These are phyloP conservation scores for Tetracladium maxilliforme DNA, from an alignment of 2,329 filamentous ascomycete genomes.

Conservation along the genomic window DNA sequence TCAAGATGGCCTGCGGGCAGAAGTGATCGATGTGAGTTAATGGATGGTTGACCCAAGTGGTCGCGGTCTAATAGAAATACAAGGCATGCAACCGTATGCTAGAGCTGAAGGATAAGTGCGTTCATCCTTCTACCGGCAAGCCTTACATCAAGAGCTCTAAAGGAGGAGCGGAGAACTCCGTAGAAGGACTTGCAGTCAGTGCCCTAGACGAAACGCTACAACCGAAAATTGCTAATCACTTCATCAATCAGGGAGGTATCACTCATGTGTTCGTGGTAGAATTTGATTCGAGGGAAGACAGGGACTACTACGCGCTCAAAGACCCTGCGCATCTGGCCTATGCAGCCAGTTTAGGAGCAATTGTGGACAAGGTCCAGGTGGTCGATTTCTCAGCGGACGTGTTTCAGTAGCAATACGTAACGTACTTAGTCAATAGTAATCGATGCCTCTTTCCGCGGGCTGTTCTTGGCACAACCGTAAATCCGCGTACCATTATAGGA, in stretches of 20 bases:
- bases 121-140: conserved; percentile 40
- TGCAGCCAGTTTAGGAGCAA: conserved; percentile 27
- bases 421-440: too few species aligned
- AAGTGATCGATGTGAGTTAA: too few species aligned
- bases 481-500: too few species aligned
- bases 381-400: conserved; percentile 43
- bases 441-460: too few species aligned
- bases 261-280: conserved; percentile 57
- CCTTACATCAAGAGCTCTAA: conserved; percentile 42
- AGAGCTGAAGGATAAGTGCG: conserved; percentile 36
- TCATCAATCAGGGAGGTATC: conserved; percentile 40
- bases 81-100: too few species aligned
- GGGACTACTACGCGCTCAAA: conserved; percentile 51
- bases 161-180: conserved; percentile 45
- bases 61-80: too few species aligned
- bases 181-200: conserved; percentile 42
- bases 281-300: conserved; percentile 47
- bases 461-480: too few species aligned
- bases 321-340: conserved; percentile 52
- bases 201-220: too few species aligned
- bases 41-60: too few species aligned
- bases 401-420: too few species aligned
- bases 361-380: conserved; percentile 38
- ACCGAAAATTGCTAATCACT: too few species aligned
- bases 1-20: too few species aligned